Conservation (phyloP, 192 early-diverging fungal genomes). For the Glomus cerebriforme region DNA sequence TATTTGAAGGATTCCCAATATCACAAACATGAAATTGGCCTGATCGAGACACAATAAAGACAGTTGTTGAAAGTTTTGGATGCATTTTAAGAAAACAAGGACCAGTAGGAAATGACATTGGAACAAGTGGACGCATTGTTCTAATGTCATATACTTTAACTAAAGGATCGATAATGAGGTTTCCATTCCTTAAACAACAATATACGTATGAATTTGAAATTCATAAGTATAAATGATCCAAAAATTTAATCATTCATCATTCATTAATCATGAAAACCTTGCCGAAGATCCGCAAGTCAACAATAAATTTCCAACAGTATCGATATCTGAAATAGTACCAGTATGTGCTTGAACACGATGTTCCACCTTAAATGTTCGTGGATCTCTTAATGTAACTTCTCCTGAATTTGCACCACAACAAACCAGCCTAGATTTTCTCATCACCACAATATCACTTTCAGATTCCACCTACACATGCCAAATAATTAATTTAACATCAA, state of each 20-base stretch:
- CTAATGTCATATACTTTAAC: conserved; percentile 86
- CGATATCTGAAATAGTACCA: conserved; percentile 76
- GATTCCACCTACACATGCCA: conserved; percentile 39
- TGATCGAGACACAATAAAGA: conserved; percentile 65
- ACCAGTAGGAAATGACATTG: conserved; percentile 68
- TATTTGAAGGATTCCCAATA: conserved; percentile 49
- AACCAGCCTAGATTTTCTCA: conserved; percentile 65
- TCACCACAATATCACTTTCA: conserved; percentile 57
- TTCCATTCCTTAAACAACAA: conserved; percentile 43
- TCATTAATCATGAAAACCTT: conserved; percentile 43
- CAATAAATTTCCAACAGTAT: conserved; percentile 71
- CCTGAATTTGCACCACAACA: conserved; percentile 68
- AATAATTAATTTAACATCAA: neutral
- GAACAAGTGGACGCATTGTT: conserved; percentile 66
- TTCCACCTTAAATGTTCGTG: conserved; percentile 60
- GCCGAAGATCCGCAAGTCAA: conserved; percentile 77
- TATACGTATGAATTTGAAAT: neutral
- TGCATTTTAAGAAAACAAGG: conserved; percentile 74
- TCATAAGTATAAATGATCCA: neutral
- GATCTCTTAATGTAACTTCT: conserved; percentile 67
- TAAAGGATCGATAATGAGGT: conserved; percentile 70
- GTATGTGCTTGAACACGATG: conserved; percentile 72
- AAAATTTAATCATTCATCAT: neutral
- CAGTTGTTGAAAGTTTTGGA: conserved; percentile 63
- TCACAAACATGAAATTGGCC: conserved; percentile 75